phyloP scores from a whole-genome alignment of 768 basidiomycete species.

The Mycena haematopus region DNA sequence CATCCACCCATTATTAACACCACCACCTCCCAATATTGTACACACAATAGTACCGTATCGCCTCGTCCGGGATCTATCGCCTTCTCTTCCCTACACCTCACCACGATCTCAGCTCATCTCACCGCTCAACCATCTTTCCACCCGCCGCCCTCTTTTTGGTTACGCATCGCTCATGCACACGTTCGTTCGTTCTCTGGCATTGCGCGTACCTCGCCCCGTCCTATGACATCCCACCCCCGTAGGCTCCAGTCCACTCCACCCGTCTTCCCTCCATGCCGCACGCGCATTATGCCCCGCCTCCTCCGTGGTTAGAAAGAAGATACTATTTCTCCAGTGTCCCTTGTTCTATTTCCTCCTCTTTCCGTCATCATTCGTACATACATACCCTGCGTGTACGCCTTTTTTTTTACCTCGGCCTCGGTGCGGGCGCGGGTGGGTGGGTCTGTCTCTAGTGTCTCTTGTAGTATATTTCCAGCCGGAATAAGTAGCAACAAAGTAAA shows the following conservation, averaged over 20 bases:
- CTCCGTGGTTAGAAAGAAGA: conserved; percentile 4
- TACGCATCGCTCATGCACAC: conserved; percentile 8
- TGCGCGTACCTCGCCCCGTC: not conserved
- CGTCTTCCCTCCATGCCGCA: no score
- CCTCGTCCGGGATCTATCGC: no score
- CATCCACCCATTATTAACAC: conserved; percentile 10
- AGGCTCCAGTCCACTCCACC: no score
- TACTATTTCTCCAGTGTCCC: no score
- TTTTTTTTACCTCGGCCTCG: conserved; percentile 8
- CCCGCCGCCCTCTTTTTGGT: conserved; percentile 18
- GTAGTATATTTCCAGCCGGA: conserved; percentile 28
- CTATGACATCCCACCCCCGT: not conserved
- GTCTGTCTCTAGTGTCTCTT: conserved; percentile 21
- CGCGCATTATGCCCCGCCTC: not conserved
- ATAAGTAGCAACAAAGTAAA: conserved; percentile 17
- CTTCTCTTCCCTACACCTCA: not conserved
- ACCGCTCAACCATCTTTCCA: conserved; percentile 9
- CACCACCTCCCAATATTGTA: conserved; percentile 15
- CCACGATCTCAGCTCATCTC: not conserved
- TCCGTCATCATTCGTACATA: not conserved
- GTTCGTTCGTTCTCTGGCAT: conserved; percentile 14
- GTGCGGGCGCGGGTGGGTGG: conserved; percentile 6
- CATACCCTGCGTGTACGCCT: not conserved
- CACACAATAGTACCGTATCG: conserved; percentile 1
- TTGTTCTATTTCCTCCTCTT: not conserved